Conservation (phyloP, 148 eudicot species). For the Diospyros kaki region DNA sequence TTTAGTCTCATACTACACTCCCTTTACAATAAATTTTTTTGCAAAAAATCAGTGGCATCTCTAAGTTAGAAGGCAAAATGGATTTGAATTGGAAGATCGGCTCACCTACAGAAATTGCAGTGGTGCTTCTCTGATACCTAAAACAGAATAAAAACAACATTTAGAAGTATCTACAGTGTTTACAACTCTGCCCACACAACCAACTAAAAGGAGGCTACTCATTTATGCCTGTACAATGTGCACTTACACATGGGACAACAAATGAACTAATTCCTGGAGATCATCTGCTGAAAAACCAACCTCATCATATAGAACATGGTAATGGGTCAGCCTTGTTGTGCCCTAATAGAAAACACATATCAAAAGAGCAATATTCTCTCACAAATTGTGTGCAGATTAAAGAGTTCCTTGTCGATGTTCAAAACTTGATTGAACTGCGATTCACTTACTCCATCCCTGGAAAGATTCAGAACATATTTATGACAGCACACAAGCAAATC, state of each 20-base stretch:
- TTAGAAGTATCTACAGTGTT: neutral
- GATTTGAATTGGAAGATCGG: too few species aligned
- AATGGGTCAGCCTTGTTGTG: conserved; percentile 90
- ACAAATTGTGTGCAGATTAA: neutral
- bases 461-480: neutral
- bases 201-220: too few species aligned
- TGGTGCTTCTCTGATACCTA: conserved; percentile 92
- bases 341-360: conserved; percentile 37
- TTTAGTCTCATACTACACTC: too few species aligned
- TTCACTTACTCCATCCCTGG: conserved; percentile 92
- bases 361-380: neutral
- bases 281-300: conserved; percentile 83
- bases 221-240: neutral
- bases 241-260: conserved; percentile 81
- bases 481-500: neutral
- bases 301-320: conserved; percentile 82
- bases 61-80: too few species aligned
- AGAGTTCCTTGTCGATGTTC: conserved; percentile 44
- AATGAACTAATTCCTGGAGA: conserved; percentile 84
- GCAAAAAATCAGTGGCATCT: too few species aligned
- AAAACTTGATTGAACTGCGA: conserved; percentile 89
- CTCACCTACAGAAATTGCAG: conserved; percentile 89
- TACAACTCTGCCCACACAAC: neutral
- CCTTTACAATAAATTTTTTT: too few species aligned
- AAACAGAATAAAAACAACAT: conserved; percentile 1